Percentiles rank a stretch among this genome's conserved stretches.
Evolutionary conservation across 2,329 filamentous ascomycete species (phyloP).

Genomic region (Amphichorda felina): DNA sequence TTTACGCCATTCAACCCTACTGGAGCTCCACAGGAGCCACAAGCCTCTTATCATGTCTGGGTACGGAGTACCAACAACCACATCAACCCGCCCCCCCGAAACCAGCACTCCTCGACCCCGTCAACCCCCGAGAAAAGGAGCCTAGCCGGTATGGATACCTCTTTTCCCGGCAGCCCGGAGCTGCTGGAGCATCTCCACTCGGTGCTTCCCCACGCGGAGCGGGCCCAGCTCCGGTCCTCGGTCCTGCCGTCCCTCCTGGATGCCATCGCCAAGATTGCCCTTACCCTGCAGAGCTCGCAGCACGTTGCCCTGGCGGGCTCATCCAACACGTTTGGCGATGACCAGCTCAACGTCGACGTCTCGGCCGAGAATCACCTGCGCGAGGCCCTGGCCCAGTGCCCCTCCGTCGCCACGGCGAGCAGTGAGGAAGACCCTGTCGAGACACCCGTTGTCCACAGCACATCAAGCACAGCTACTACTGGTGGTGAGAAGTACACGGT

Average conservation of each 20-base stretch:
- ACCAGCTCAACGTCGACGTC: constrained; percentile 48
- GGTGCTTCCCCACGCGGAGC: not conserved
- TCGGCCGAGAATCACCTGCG: constrained; percentile 36
- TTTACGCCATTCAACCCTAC: no score
- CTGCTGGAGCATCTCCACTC: not conserved
- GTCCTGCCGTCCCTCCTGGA: constrained; percentile 36
- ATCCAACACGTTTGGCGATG: constrained; percentile 45
- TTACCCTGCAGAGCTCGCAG: constrained; percentile 8
- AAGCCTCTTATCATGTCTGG: no score
- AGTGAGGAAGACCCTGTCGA: constrained; percentile 51
- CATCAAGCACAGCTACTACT: not conserved
- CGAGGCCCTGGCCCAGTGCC: constrained; percentile 26
- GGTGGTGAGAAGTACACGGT: constrained; percentile 37
- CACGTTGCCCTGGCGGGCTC: constrained; percentile 8
- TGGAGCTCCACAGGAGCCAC: no score
- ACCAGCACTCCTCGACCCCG: no score
- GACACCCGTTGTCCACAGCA: constrained; percentile 13
- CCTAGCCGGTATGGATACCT: not conserved
- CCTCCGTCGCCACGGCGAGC: constrained; percentile 35
- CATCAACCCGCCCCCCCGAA: no score
- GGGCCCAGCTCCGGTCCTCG: constrained; percentile 21
- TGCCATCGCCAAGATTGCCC: constrained; percentile 30
- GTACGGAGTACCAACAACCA: no score
- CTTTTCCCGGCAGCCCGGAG: not conserved
- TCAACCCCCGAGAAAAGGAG: not conserved